A percentile compares a stretch with the other conserved stretches of the same genome.
Evolutionary conservation across 177 flowering plant species (phyloP).

Genomic region (Vitis hybrid): DNA sequence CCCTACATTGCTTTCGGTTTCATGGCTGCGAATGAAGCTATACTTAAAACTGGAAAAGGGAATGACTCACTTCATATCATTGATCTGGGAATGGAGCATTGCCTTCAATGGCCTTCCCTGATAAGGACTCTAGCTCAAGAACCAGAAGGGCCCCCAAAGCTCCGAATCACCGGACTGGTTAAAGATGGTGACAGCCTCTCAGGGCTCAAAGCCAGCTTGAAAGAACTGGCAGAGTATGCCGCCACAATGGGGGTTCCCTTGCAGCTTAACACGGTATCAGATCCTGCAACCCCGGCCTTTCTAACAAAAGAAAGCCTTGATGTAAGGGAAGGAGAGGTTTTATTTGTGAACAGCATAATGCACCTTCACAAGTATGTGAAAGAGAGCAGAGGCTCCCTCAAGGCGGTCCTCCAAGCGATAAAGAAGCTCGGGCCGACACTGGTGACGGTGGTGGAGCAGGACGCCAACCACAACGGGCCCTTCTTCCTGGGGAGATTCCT

Average conservation of each 20-base stretch:
- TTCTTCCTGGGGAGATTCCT: slow-evolving; percentile 71
- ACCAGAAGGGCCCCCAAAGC: slow-evolving; percentile 38
- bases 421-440: slow-evolving; percentile 45
- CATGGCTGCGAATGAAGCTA: slow-evolving; percentile 67
- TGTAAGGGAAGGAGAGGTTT: slow-evolving; percentile 46
- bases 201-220: slow-evolving; percentile 34
- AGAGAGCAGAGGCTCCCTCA: slow-evolving; percentile 61
- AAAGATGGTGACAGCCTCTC: slow-evolving; percentile 7
- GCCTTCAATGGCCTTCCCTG: slow-evolving; percentile 63
- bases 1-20: slow-evolving; percentile 65
- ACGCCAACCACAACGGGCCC: slow-evolving; percentile 69
- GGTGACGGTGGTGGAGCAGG: slow-evolving; percentile 60
- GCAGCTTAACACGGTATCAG: slow-evolving; percentile 32
- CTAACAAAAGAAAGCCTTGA: slow-evolving; percentile 38
- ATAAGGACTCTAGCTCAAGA: slow-evolving; percentile 46
- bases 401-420: slow-evolving; percentile 54
- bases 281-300: slow-evolving; percentile 25
- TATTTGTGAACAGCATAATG: slow-evolving; percentile 52
- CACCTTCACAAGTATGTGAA: slow-evolving; percentile 55
- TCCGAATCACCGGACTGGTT: slow-evolving; percentile 42
- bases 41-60: slow-evolving; percentile 41
- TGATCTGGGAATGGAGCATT: slow-evolving; percentile 56
- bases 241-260: slow-evolving; percentile 31
- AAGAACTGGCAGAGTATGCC: slow-evolving; percentile 36
- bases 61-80: slow-evolving; percentile 48